A percentile compares a stretch with the other conserved stretches of the same genome.
These are phyloP conservation scores for Hypoxylon sp. DNA, from an alignment of 2,329 filamentous ascomycete genomes.

Conservation along the genomic window DNA sequence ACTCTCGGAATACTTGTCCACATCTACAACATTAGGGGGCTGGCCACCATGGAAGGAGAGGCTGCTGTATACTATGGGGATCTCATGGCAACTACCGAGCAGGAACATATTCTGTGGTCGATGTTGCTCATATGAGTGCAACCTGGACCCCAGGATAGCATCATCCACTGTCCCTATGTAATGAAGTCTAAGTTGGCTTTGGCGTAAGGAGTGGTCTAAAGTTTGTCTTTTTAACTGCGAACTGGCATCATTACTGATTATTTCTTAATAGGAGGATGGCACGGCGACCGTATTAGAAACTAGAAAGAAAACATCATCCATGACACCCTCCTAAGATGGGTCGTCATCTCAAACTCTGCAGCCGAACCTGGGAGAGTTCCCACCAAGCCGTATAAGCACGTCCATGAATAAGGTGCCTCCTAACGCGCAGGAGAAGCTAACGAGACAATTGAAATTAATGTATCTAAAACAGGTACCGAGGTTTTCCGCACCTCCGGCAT, in stretches of 20 bases:
- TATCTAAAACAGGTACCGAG: too few species aligned
- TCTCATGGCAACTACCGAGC: neutral
- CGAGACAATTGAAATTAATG: too few species aligned
- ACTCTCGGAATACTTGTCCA: neutral
- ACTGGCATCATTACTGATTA: neutral
- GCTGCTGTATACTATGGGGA: neutral
- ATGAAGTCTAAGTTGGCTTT: slow-evolving; percentile 6
- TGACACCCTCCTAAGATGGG: too few species aligned
- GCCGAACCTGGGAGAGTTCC: too few species aligned
- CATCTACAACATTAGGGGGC: neutral
- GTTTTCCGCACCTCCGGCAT: too few species aligned
- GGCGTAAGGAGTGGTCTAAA: slow-evolving; percentile 4
- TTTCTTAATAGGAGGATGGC: neutral
- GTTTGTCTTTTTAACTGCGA: too few species aligned
- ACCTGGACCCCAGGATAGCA: neutral
- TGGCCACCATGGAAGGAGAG: neutral
- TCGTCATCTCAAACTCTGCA: too few species aligned
- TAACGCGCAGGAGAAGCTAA: too few species aligned
- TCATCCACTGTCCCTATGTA: slow-evolving; percentile 7
- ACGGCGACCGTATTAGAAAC: neutral
- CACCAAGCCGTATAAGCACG: too few species aligned
- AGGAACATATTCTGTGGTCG: neutral
- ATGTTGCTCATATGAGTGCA: neutral
- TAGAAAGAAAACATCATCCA: too few species aligned
- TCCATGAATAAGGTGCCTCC: too few species aligned